Base-by-base conservation (phyloP, 805 yeast genomes). In the Yamadazyma olivae region DNA sequence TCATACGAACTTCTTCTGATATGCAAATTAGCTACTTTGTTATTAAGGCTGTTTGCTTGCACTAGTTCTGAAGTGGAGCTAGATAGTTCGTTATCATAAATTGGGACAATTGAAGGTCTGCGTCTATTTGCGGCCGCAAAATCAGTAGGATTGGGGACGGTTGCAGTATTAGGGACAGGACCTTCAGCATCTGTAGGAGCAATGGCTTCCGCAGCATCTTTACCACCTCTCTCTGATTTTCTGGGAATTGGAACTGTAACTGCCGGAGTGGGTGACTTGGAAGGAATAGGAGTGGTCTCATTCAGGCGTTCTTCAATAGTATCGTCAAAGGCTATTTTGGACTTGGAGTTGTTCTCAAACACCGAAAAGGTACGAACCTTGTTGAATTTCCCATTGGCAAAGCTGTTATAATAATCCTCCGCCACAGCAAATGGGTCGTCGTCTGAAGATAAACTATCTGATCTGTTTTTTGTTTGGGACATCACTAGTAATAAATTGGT, bases 341-440 rank as follows among this genome's bases (percentile, higher is more conserved):
- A 30, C n/a, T 38, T 38, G 14, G 40, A 32, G n/a, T n/a, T 26
- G 34, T 29, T 33, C 27, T 44, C 44, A 25, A 57, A 46, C 22
- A 72, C 70, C 32, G 81, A 73, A 67, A 74, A 66, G 0, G 88
- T 81, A 47, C 89, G 64, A 2, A 74, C 69, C 38, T 83, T 60
- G 18, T 74, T 77, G 27, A 70, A 61, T 40, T 58, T 61, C 13
- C 74, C 61, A 29, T 56, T 50, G 14, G 31, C 30, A 38, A 56
- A 59, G 22, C 55, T 54, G 2, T 70, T 62, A 56, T 84, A 83
- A 54, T 84, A 84, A 17, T 71, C 64, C 32, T 82, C 90, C 0
- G 91, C 74, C n/a, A 64, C 59, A 13, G 82, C 81, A 44, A 68
- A 81, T 0, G 93, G 93, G 51, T 82, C 81, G n/a, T 72, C 75